These are phyloP conservation scores for Arabidopsis suecica DNA, from an alignment of 345 rosid species.

Conservation along the genomic window DNA sequence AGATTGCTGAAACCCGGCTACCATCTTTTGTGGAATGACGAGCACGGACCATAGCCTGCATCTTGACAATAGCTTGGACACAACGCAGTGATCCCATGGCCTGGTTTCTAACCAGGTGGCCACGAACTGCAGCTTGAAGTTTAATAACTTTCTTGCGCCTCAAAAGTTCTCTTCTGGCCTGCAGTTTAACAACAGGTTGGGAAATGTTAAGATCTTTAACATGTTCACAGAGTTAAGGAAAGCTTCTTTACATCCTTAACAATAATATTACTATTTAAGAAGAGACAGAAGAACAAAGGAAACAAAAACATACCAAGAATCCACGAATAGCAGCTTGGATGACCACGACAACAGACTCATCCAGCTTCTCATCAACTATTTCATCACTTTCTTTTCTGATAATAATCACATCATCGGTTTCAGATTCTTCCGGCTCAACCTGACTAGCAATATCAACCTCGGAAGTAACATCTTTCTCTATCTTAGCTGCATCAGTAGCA, in stretches of 20 bases:
- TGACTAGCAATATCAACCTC: conserved; percentile 40
- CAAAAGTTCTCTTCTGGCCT: conserved; percentile 71
- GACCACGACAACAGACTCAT: conserved; percentile 59
- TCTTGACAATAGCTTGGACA: conserved; percentile 85
- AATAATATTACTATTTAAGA: background rate
- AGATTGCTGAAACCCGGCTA: conserved; percentile 36
- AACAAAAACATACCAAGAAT: conserved; percentile 56
- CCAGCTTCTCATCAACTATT: conserved; percentile 41
- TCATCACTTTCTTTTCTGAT: conserved; percentile 41
- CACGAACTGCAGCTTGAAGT: conserved; percentile 94
- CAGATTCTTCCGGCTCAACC: conserved; percentile 41
- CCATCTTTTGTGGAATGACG: conserved; percentile 55
- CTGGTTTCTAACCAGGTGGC: conserved; percentile 86
- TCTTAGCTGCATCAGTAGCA: conserved; percentile 18
- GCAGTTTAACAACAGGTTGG: background rate
- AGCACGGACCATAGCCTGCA: conserved; percentile 88
- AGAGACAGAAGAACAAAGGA: background rate
- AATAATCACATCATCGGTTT: conserved; percentile 45
- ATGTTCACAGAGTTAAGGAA: background rate
- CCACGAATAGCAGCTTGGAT: conserved; percentile 68
- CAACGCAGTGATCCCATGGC: conserved; percentile 90
- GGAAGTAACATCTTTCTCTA: conserved; percentile 32
- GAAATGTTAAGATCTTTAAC: background rate
- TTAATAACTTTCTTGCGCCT: conserved; percentile 73
- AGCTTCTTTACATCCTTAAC: conserved; percentile 14